These are phyloP conservation scores for Malus domestica DNA, from an alignment of 306 rosid species.

Conservation along the genomic window DNA sequence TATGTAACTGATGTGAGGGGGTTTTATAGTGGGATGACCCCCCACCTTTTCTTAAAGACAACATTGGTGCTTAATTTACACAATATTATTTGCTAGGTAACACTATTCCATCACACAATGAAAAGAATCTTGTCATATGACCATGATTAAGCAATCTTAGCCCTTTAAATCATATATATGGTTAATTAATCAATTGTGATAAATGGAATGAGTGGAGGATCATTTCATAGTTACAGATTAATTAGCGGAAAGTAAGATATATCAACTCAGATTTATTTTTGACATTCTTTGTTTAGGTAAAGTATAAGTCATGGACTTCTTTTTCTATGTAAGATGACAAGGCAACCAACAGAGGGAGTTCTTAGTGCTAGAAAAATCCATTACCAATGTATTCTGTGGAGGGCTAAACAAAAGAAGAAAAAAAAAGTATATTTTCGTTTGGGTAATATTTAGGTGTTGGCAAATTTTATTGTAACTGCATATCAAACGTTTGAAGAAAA, in stretches of 20 bases:
- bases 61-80: background rate
- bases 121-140: background rate
- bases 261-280: background rate
- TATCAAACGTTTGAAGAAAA: slow-evolving; percentile 6
- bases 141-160: background rate
- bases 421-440: background rate
- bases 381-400: background rate
- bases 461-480: background rate
- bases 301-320: no score
- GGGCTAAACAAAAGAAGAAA: background rate
- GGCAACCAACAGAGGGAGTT: background rate
- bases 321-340: background rate
- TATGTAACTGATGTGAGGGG: slow-evolving; percentile 2
- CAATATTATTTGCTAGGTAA: background rate
- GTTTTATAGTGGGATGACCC: slow-evolving; percentile 25
- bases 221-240: background rate
- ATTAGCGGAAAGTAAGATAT: background rate
- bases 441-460: background rate
- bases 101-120: slow-evolving; percentile 6
- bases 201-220: background rate
- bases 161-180: background rate
- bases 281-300: no score
- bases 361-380: background rate
- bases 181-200: background rate
- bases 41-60: slow-evolving; percentile 19